A percentile compares a stretch with the other conserved stretches of the same genome.
Evolutionary conservation across 768 basidiomycete genomes (phyloP).

Genomic region (Naganishia onofrii): DNA sequence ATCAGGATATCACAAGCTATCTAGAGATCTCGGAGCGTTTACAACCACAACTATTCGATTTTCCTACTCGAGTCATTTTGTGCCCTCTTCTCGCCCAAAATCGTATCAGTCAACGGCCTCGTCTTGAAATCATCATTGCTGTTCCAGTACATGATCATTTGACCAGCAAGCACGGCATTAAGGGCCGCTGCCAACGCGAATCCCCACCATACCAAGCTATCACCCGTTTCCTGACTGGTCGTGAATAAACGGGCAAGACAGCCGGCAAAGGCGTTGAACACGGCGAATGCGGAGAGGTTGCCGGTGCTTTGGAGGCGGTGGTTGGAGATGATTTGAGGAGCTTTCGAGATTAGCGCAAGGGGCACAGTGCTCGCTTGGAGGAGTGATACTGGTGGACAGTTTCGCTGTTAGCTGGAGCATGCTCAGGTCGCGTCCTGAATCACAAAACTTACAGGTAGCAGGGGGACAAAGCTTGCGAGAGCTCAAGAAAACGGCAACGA

Average conservation of each 20-base stretch:
- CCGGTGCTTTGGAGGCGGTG: slow-evolving; percentile 73
- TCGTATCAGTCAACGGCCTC: neutral
- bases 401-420: slow-evolving; percentile 23
- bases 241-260: slow-evolving; percentile 92
- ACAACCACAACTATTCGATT: neutral
- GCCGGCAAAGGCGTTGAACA: slow-evolving; percentile 79
- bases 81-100: slow-evolving; percentile 12
- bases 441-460: slow-evolving; percentile 42
- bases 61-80: neutral
- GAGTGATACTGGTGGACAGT: slow-evolving; percentile 56
- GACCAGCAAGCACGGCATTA: slow-evolving; percentile 76
- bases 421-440: slow-evolving; percentile 33
- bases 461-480: slow-evolving; percentile 43
- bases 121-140: slow-evolving; percentile 6
- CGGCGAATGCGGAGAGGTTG: slow-evolving; percentile 89
- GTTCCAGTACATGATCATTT: slow-evolving; percentile 68
- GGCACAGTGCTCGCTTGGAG: slow-evolving; percentile 86
- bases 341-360: slow-evolving; percentile 83
- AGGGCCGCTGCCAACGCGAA: slow-evolving; percentile 78
- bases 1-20: no score
- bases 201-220: slow-evolving; percentile 73
- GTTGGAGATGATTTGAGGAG: slow-evolving; percentile 90
- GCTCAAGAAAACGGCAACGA: slow-evolving; percentile 37
- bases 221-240: slow-evolving; percentile 82
- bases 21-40: no score